Percentiles rank a stretch among this genome's conserved stretches.
Evolutionary conservation across 805 yeast genomes (phyloP).

Genomic region (Saccharomycopsis fibuligera): DNA sequence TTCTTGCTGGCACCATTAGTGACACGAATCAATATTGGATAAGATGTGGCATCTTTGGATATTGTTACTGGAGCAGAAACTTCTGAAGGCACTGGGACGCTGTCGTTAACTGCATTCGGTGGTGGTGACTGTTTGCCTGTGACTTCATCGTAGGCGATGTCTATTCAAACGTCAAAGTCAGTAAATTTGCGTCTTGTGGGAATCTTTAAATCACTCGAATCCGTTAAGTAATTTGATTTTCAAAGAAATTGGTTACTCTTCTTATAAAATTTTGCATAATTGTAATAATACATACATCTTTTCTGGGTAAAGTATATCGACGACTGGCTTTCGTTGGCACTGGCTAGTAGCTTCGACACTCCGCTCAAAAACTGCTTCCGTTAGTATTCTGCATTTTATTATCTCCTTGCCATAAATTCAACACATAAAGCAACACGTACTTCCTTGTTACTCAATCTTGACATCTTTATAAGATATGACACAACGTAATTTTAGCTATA

Average conservation of each 20-base stretch:
- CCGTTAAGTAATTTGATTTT: too few relatives aligned
- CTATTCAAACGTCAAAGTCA: not conserved
- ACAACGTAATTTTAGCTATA: not conserved
- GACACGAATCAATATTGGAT: slow-evolving; percentile 63
- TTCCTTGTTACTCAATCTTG: not conserved
- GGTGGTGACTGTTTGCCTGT: slow-evolving; percentile 22
- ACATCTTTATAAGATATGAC: not conserved
- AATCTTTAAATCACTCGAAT: too few relatives aligned
- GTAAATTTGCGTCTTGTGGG: too few relatives aligned
- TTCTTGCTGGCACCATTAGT: slow-evolving; percentile 50
- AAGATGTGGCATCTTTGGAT: slow-evolving; percentile 32
- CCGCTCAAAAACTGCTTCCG: slow-evolving; percentile 11
- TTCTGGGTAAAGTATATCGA: slow-evolving; percentile 58
- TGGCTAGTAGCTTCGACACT: slow-evolving; percentile 7
- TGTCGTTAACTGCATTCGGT: not conserved
- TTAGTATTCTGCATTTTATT: not conserved
- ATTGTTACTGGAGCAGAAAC: too few relatives aligned
- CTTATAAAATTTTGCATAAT: too few relatives aligned
- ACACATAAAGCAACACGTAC: not conserved
- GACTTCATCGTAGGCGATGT: slow-evolving; percentile 25
- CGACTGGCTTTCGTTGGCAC: slow-evolving; percentile 36
- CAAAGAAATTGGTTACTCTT: too few relatives aligned
- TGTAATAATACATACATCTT: slow-evolving; percentile 35
- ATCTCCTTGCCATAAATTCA: not conserved
- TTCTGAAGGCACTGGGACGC: too few relatives aligned